Conservation (phyloP, 257 asterid species). For the Solanum pimpinellifolium region DNA sequence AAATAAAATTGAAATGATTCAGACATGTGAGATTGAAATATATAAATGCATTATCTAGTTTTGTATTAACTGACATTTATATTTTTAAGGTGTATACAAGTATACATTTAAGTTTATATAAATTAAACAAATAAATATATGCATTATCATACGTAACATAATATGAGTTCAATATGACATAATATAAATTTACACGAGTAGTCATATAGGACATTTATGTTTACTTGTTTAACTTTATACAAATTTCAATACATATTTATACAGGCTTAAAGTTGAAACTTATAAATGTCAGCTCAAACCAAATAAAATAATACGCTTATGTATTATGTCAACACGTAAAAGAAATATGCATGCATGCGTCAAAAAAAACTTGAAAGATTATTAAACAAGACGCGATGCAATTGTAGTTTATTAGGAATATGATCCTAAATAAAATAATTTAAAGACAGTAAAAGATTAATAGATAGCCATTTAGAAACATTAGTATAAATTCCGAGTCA, state of each 20-base stretch:
- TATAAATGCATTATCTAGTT: no score
- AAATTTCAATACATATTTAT: not conserved
- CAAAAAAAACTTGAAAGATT: not conserved
- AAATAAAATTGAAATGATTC: no score
- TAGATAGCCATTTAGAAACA: no score
- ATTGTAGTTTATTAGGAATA: no score
- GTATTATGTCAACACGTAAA: not conserved
- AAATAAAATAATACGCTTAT: not conserved
- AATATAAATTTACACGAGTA: not conserved
- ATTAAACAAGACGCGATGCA: not conserved
- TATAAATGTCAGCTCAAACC: not conserved
- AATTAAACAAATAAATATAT: not conserved
- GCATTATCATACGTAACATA: no score
- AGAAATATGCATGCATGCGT: not conserved
- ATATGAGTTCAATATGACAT: not conserved
- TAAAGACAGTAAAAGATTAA: no score
- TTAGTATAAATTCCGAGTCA: no score
- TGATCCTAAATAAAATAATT: no score
- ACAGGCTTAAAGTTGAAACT: accelerated
- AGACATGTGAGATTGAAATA: not conserved
- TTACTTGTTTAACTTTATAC: no score
- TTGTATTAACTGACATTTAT: no score
- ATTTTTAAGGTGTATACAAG: not conserved
- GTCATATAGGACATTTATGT: accelerated
- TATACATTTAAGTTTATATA: not conserved